These are phyloP conservation scores for Boechera divaricarpa DNA, from an alignment of 345 rosid species.

Conservation along the genomic window DNA sequence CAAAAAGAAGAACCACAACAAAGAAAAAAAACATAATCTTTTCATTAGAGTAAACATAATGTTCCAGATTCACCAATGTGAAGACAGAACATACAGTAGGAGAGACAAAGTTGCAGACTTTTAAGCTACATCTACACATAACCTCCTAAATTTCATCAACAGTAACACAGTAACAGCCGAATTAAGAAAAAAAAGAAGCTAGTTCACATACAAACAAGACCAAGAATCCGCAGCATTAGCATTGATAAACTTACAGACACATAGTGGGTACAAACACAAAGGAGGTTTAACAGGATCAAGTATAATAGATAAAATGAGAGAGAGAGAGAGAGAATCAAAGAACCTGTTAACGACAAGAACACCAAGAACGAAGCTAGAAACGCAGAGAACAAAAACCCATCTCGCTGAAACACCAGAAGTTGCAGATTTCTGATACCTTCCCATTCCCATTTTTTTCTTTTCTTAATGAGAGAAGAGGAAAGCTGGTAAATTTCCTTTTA, in stretches of 20 bases:
- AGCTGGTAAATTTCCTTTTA: slow-evolving; percentile 40
- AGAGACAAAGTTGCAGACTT: slow-evolving; percentile 15
- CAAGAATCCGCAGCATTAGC: slow-evolving; percentile 47
- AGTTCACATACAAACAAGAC: slow-evolving; percentile 55
- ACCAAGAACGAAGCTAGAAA: slow-evolving; percentile 77
- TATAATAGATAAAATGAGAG: background rate
- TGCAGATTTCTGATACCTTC: slow-evolving; percentile 47
- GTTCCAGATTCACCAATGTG: slow-evolving; percentile 39
- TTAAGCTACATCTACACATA: background rate
- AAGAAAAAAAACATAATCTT: background rate
- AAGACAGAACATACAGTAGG: background rate
- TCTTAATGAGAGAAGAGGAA: slow-evolving; percentile 17
- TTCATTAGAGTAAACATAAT: slow-evolving; percentile 1
- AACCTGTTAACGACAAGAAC: slow-evolving; percentile 49
- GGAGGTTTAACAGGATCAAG: too few relatives aligned
- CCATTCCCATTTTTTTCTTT: slow-evolving; percentile 39
- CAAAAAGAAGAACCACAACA: slow-evolving; percentile 8
- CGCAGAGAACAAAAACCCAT: slow-evolving; percentile 59
- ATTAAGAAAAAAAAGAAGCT: slow-evolving; percentile 37
- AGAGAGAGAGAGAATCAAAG: slow-evolving; percentile 30
- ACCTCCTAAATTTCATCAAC: slow-evolving; percentile 24
- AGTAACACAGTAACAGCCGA: background rate
- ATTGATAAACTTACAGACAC: background rate
- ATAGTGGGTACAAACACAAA: too few relatives aligned
- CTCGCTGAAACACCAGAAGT: slow-evolving; percentile 65